A percentile compares a stretch with the other conserved stretches of the same genome.
Evolutionary conservation across 495 filamentous ascomycete species (phyloP).

Genomic region (Aspergillus steynii): DNA sequence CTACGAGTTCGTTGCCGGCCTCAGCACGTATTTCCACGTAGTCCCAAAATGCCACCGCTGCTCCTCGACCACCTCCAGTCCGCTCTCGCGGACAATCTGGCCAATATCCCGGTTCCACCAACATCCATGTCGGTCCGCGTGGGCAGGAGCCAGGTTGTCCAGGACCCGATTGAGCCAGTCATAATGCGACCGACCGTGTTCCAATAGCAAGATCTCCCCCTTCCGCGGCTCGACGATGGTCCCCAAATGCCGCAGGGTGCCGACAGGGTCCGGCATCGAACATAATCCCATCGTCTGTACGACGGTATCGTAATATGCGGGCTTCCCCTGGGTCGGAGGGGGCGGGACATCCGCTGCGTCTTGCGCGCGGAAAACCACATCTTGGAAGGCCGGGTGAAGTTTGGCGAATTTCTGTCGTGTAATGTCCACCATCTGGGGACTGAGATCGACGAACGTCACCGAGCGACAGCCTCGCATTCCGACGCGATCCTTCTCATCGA

Average conservation of each 20-base stretch:
- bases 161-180: constrained; percentile 75
- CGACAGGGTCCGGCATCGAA: constrained; percentile 73
- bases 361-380: constrained; percentile 45
- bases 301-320: constrained; percentile 71
- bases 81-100: constrained; percentile 72
- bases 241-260: constrained; percentile 57
- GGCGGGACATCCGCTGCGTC: constrained; percentile 32
- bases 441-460: constrained; percentile 65
- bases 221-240: constrained; percentile 43
- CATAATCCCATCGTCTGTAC: constrained; percentile 94
- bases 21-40: constrained; percentile 65
- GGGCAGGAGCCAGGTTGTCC: constrained; percentile 72
- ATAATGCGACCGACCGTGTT: constrained; percentile 83
- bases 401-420: constrained; percentile 58
- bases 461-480: constrained; percentile 44
- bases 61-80: constrained; percentile 74
- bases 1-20: constrained; percentile 32
- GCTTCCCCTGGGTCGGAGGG: constrained; percentile 5
- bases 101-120: constrained; percentile 97
- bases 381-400: constrained; percentile 45
- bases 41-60: constrained; percentile 76
- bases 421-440: constrained; percentile 62
- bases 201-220: constrained; percentile 80
- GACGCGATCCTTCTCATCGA: constrained; percentile 55
- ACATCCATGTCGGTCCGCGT: constrained; percentile 86